phyloP scores from a whole-genome alignment of 140 eudicot genomes.

The Flaveria floridana region DNA sequence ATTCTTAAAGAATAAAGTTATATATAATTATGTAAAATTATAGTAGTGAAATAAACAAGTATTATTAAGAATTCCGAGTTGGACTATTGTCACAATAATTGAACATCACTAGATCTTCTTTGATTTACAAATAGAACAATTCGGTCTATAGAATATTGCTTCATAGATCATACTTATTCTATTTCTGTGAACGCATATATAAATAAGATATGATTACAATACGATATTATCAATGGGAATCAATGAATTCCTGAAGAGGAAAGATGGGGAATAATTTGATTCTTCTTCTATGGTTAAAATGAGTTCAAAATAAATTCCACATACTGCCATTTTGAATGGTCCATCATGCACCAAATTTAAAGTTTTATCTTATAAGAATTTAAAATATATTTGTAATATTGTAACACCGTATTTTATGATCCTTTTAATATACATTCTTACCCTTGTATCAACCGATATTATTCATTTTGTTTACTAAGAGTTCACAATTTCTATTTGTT shows the following conservation, averaged over 20 bases:
- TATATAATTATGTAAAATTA: no score
- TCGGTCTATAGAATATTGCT: background rate
- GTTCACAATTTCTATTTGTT: background rate
- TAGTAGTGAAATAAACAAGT: no score
- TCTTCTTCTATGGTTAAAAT: constrained; percentile 31
- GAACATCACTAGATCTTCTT: constrained; percentile 12
- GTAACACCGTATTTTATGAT: background rate
- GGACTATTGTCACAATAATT: background rate
- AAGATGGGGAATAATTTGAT: constrained; percentile 22
- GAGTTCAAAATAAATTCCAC: constrained; percentile 4
- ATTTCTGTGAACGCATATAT: constrained; percentile 14
- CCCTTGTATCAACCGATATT: background rate
- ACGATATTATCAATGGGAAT: constrained; percentile 24
- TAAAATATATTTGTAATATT: background rate
- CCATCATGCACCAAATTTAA: constrained; percentile 3
- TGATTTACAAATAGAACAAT: background rate
- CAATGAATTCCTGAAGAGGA: constrained; percentile 24
- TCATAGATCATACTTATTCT: constrained; percentile 8
- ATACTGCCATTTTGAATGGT: constrained; percentile 28
- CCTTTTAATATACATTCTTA: background rate
- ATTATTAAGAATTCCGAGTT: background rate
- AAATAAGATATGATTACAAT: constrained; percentile 7
- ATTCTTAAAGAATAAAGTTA: no score
- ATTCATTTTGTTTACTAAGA: background rate
- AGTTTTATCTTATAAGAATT: background rate